These are phyloP conservation scores for Blastomyces silverae DNA, from an alignment of 2,329 filamentous ascomycete genomes.

Conservation along the genomic window DNA sequence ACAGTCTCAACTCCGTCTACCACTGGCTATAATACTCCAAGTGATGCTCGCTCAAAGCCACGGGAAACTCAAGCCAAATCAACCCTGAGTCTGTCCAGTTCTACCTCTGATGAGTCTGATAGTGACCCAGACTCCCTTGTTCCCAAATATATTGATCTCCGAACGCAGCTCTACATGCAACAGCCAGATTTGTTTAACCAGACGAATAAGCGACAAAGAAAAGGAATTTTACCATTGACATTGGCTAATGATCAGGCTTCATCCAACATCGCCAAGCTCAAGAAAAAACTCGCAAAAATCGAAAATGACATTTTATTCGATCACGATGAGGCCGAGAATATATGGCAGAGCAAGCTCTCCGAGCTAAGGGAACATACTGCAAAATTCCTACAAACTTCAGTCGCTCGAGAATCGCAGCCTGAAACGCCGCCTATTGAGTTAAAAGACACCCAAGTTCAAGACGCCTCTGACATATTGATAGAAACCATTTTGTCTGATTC, in stretches of 20 bases:
- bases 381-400: constrained; percentile 25
- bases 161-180: constrained; percentile 58
- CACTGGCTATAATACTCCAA: constrained; percentile 18
- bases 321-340: constrained; percentile 54
- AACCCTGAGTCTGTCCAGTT: constrained; percentile 2
- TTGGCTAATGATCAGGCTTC: constrained; percentile 30
- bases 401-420: background rate
- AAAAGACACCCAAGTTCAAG: constrained; percentile 44
- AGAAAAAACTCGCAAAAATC: constrained; percentile 67
- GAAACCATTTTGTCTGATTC: background rate
- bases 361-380: constrained; percentile 51
- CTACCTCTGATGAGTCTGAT: constrained; percentile 39
- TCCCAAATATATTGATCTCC: constrained; percentile 69
- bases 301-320: constrained; percentile 74
- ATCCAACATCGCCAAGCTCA: constrained; percentile 55
- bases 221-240: constrained; percentile 30
- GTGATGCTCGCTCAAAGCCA: constrained; percentile 1
- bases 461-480: constrained; percentile 31
- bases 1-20: constrained; percentile 9
- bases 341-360: constrained; percentile 57
- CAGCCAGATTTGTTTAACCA: constrained; percentile 49
- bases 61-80: background rate
- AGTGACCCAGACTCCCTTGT: constrained; percentile 69
- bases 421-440: background rate
- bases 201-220: constrained; percentile 24